Evolutionary conservation across 805 yeast genomes (phyloP).

Genomic region (Candida quercuum): DNA sequence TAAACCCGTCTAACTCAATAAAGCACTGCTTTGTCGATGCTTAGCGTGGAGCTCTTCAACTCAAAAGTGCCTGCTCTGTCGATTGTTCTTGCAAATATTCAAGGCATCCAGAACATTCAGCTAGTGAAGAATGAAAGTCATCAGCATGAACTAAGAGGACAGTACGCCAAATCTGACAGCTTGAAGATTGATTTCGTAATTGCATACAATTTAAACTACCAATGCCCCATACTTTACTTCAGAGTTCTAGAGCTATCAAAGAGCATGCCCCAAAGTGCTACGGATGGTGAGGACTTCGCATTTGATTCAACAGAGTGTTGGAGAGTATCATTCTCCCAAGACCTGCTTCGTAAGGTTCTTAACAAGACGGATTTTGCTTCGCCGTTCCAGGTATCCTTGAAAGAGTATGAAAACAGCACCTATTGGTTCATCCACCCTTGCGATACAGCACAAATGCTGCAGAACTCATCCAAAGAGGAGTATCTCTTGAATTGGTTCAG

Average conservation of each 20-base stretch:
- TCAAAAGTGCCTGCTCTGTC: no score
- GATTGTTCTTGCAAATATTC: no score
- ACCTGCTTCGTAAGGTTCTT: neutral
- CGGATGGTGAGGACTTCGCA: no score
- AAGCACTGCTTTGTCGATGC: no score
- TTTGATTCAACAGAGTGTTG: neutral
- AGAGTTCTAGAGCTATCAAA: neutral
- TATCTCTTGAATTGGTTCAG: constrained; percentile 26
- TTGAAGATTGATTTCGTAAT: neutral
- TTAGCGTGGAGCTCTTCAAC: no score
- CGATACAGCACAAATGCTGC: constrained; percentile 26
- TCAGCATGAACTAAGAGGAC: neutral
- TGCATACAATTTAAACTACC: neutral
- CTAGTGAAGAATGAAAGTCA: neutral
- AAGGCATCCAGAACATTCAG: no score
- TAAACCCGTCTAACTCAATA: no score
- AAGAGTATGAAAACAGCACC: constrained; percentile 3
- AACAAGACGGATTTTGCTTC: neutral
- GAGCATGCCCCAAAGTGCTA: no score
- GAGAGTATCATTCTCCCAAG: neutral
- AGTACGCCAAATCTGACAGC: neutral
- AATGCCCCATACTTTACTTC: neutral
- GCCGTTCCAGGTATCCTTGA: constrained; percentile 6
- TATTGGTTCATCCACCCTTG: constrained; percentile 38
- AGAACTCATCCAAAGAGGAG: constrained; percentile 13